Evolutionary conservation across 805 yeast species (phyloP).

Genomic region (Starmerella roubikii): DNA sequence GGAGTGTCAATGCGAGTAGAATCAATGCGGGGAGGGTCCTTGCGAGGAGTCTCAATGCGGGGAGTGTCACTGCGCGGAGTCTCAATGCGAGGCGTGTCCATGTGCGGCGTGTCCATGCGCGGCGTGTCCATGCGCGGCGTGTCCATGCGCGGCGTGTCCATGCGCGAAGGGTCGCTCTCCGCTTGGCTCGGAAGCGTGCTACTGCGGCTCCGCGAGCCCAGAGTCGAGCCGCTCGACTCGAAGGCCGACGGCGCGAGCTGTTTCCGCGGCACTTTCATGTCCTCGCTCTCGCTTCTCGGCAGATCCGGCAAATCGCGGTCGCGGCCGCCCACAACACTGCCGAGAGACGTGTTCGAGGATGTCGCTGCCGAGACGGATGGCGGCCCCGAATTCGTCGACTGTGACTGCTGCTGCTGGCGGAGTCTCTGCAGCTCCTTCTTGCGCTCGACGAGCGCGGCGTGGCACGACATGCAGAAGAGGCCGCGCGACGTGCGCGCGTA

Average conservation of each 20-base stretch:
- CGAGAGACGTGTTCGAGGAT: background rate
- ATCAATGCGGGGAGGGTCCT: no score
- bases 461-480: slow-evolving; percentile 83
- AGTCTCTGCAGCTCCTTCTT: slow-evolving; percentile 49
- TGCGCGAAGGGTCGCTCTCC: no score
- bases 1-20: no score
- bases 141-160: no score
- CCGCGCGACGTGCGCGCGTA: slow-evolving; percentile 92
- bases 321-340: slow-evolving; percentile 5
- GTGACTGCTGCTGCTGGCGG: slow-evolving; percentile 23
- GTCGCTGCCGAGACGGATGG: background rate
- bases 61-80: no score
- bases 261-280: slow-evolving; percentile 16
- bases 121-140: no score
- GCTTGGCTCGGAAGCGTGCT: no score
- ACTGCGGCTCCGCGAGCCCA: no score
- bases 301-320: slow-evolving; percentile 17
- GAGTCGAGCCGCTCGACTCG: no score
- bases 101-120: no score
- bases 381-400: background rate
- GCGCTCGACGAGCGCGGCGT: slow-evolving; percentile 64
- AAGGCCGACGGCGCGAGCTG: slow-evolving; percentile 17
- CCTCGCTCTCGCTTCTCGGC: slow-evolving; percentile 8
- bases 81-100: no score
- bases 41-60: no score